These are phyloP conservation scores for Porcisia deanei DNA, from an alignment of 208 protist genomes.

Conservation along the genomic window DNA sequence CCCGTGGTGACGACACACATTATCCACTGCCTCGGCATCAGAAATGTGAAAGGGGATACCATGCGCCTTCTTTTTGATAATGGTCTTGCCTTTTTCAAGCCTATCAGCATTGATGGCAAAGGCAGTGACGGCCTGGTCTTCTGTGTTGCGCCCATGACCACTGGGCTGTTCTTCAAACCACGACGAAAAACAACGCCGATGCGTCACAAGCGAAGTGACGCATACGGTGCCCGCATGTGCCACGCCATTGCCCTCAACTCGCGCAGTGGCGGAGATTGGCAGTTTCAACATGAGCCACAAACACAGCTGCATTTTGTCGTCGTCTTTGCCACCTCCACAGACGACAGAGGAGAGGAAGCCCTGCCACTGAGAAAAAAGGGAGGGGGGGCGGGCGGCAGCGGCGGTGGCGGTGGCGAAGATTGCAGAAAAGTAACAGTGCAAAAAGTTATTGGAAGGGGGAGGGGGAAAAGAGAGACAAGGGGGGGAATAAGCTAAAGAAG, in stretches of 20 bases:
- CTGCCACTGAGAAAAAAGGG: not conserved
- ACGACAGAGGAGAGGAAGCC: not conserved
- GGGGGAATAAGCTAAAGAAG: too few species aligned
- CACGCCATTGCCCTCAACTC: not conserved
- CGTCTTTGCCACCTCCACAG: not conserved
- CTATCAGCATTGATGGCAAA: conserved; percentile 72
- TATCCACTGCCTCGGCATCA: conserved; percentile 75
- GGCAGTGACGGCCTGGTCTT: conserved; percentile 41
- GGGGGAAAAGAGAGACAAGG: too few species aligned
- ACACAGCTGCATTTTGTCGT: not conserved
- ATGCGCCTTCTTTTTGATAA: conserved; percentile 72
- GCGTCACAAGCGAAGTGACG: not conserved
- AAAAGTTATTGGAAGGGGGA: too few species aligned
- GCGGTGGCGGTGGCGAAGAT: too few species aligned
- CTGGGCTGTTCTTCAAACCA: conserved; percentile 63
- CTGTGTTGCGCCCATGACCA: conserved; percentile 13
- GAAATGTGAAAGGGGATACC: conserved; percentile 85
- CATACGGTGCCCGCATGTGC: not conserved
- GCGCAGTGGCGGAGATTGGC: not conserved
- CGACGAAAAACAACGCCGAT: conserved; percentile 43
- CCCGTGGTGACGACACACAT: conserved; percentile 77
- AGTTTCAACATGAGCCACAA: not conserved
- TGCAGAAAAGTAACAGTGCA: too few species aligned
- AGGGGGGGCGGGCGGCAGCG: too few species aligned
- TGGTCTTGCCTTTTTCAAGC: conserved; percentile 57